Evolutionary conservation across 2,329 filamentous ascomycete genomes (phyloP).

Genomic region (Beauveria pseudobassiana): DNA sequence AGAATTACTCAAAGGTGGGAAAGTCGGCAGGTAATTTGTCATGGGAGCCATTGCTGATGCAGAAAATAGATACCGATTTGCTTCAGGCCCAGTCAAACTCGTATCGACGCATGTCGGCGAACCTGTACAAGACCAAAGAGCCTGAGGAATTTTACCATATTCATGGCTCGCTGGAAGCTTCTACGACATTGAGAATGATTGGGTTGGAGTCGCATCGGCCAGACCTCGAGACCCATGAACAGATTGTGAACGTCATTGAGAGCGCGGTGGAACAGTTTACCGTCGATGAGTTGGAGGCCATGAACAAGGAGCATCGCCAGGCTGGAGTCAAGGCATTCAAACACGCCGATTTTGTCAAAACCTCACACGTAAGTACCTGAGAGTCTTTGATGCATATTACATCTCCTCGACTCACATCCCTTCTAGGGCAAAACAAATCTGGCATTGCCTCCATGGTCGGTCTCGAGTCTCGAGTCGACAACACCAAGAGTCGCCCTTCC

Average conservation of each 20-base stretch:
- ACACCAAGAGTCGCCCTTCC: conserved; percentile 40
- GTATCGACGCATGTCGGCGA: conserved; percentile 66
- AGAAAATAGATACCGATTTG: conserved; percentile 57
- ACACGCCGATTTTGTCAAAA: conserved; percentile 50
- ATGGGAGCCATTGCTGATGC: background rate
- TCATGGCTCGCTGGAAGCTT: conserved; percentile 66
- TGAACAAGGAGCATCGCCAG: conserved; percentile 49
- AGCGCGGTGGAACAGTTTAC: conserved; percentile 48
- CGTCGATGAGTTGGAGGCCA: conserved; percentile 46
- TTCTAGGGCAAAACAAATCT: conserved; percentile 37
- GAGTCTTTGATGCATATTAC: background rate
- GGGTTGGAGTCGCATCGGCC: conserved; percentile 55
- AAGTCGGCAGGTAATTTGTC: background rate
- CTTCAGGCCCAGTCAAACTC: conserved; percentile 61
- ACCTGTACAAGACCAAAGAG: conserved; percentile 62
- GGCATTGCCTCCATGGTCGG: conserved; percentile 37
- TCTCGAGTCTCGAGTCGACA: conserved; percentile 41
- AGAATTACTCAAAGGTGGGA: conserved; percentile 23
- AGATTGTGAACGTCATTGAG: conserved; percentile 54
- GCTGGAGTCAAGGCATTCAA: conserved; percentile 54
- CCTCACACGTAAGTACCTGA: conserved; percentile 30
- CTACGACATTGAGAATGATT: conserved; percentile 62
- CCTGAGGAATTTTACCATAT: conserved; percentile 65
- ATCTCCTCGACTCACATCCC: conserved; percentile 16
- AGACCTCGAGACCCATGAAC: conserved; percentile 51